Percentiles rank a stretch among this genome's conserved stretches.
These are phyloP conservation scores for Davidsoniella australis DNA, from an alignment of 2,329 filamentous ascomycete genomes.

Conservation along the genomic window DNA sequence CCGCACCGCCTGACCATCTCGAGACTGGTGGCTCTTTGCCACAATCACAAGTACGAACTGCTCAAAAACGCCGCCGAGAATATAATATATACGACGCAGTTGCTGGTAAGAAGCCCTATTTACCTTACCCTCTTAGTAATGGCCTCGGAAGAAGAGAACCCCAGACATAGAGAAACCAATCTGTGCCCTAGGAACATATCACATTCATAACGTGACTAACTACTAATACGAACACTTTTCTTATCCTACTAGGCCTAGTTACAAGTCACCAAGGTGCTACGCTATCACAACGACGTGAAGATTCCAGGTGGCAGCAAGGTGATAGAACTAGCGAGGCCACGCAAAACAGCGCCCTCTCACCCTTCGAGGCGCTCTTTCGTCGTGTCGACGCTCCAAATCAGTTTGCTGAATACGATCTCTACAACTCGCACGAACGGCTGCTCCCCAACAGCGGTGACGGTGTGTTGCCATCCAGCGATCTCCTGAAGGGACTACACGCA, in stretches of 20 bases:
- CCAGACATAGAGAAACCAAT: too few relatives aligned
- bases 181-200: too few relatives aligned
- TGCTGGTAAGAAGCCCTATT: conserved; percentile 33
- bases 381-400: conserved; percentile 45
- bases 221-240: neutral
- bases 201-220: too few relatives aligned
- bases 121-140: neutral
- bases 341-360: conserved; percentile 26
- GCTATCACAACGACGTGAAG: conserved; percentile 1
- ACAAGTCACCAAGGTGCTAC: conserved; percentile 1
- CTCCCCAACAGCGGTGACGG: conserved; percentile 27
- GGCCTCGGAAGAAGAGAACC: too few relatives aligned
- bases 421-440: conserved; percentile 45
- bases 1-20: neutral
- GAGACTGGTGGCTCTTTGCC: neutral
- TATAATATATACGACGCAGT: conserved; percentile 57
- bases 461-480: conserved; percentile 47
- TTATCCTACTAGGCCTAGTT: conserved; percentile 7
- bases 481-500: conserved; percentile 50
- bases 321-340: neutral
- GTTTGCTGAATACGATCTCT: conserved; percentile 55
- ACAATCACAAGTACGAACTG: neutral
- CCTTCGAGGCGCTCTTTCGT: conserved; percentile 56
- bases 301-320: neutral
- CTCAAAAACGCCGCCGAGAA: conserved; percentile 16